Evolutionary conservation across 2,329 filamentous ascomycete genomes (phyloP).

Genomic region (Beauveria australis): DNA sequence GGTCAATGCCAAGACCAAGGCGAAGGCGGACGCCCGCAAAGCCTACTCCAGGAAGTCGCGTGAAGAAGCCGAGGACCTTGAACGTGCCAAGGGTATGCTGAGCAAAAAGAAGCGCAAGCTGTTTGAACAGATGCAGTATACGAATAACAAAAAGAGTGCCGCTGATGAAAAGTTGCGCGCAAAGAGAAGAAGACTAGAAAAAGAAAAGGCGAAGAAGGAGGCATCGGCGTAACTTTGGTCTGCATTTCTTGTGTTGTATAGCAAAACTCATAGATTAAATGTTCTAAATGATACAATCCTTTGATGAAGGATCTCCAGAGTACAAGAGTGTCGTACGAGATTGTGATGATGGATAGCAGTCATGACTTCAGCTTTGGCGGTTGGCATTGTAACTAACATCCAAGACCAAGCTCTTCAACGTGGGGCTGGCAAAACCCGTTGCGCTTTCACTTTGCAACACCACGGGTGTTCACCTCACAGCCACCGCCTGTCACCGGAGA

Average conservation of each 20-base stretch:
- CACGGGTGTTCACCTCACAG: not conserved
- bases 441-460: not conserved
- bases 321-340: not conserved
- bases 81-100: constrained; percentile 96
- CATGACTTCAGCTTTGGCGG: not conserved
- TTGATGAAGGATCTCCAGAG: not conserved
- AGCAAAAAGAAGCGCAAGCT: constrained; percentile 96
- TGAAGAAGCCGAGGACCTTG: constrained; percentile 77
- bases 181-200: constrained; percentile 90
- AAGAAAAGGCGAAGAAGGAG: constrained; percentile 38
- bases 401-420: not conserved
- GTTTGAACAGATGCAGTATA: constrained; percentile 95
- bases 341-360: too few relatives aligned
- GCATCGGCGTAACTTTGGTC: constrained; percentile 25
- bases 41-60: constrained; percentile 62
- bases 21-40: constrained; percentile 63
- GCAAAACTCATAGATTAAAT: constrained; percentile 8
- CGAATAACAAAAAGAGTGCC: constrained; percentile 84
- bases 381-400: not conserved
- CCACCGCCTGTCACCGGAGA: not conserved
- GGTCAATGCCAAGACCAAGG: constrained; percentile 43
- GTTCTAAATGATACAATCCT: constrained; percentile 4
- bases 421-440: not conserved
- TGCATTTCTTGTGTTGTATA: constrained; percentile 10
- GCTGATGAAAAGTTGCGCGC: constrained; percentile 79